These are phyloP conservation scores for Colletotrichum sp. DNA, from an alignment of 2,329 filamentous ascomycete genomes.

Conservation along the genomic window DNA sequence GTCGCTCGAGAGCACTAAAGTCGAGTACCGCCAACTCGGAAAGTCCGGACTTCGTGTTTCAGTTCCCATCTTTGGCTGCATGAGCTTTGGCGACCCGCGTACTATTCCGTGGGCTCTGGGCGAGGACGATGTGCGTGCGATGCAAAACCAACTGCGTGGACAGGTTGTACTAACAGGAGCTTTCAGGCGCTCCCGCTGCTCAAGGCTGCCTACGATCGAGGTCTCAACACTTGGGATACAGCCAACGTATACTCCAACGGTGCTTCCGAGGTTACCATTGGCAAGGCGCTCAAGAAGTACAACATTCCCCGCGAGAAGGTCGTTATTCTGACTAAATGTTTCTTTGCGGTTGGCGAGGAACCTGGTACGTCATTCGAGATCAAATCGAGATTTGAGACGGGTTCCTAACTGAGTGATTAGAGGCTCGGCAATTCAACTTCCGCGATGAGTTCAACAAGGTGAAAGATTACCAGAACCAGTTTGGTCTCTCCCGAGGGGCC, in stretches of 20 bases:
- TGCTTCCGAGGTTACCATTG: conserved; percentile 57
- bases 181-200: conserved; percentile 58
- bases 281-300: conserved; percentile 65
- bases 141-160: neutral
- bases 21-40: conserved; percentile 59
- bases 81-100: conserved; percentile 62
- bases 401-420: neutral
- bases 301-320: conserved; percentile 61
- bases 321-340: conserved; percentile 64
- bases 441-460: conserved; percentile 22
- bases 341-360: conserved; percentile 52
- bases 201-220: conserved; percentile 67
- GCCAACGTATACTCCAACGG: conserved; percentile 64
- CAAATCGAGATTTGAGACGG: neutral
- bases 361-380: conserved; percentile 31
- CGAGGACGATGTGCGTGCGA: conserved; percentile 49
- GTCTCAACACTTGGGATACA: conserved; percentile 65
- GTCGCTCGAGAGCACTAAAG: conserved; percentile 41
- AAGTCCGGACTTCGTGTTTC: conserved; percentile 67
- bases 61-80: conserved; percentile 67
- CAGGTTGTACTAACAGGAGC: neutral
- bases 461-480: conserved; percentile 32
- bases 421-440: conserved; percentile 26
- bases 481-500: conserved; percentile 65
- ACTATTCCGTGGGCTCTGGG: conserved; percentile 62